Conservation (phyloP, 169 alveolate species). For the Perkinsus olseni region DNA sequence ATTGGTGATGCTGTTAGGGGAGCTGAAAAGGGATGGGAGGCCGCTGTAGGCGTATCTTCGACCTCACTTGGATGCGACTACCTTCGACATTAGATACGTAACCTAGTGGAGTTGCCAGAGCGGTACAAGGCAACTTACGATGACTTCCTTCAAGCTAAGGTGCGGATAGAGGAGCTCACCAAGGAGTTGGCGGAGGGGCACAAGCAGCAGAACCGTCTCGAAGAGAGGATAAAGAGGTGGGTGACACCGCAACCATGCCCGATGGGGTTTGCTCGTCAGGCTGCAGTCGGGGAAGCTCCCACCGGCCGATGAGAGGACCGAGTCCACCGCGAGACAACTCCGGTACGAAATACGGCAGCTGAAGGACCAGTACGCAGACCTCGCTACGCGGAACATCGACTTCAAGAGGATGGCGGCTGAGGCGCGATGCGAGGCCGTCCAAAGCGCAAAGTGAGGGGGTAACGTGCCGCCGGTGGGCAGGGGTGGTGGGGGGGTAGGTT, state of each 20-base stretch:
- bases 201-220: background rate
- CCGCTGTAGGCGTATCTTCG: background rate
- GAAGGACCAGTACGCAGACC: background rate
- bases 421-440: background rate
- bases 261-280: background rate
- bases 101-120: background rate
- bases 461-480: background rate
- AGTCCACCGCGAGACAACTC: background rate
- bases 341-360: background rate
- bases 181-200: background rate
- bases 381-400: background rate
- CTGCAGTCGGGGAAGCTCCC: background rate
- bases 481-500: background rate
- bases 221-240: background rate
- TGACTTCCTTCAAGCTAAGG: background rate
- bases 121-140: background rate
- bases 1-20: background rate
- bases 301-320: background rate
- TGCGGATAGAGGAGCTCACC: background rate
- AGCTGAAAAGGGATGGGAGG: background rate
- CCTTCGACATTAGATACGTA: background rate
- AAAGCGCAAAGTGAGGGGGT: background rate
- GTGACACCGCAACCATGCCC: background rate
- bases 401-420: background rate
- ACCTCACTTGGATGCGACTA: too few species aligned